A percentile compares a stretch with the other conserved stretches of the same genome.
Evolutionary conservation across 441 rosid species (phyloP).

Genomic region (Brassica balearica): DNA sequence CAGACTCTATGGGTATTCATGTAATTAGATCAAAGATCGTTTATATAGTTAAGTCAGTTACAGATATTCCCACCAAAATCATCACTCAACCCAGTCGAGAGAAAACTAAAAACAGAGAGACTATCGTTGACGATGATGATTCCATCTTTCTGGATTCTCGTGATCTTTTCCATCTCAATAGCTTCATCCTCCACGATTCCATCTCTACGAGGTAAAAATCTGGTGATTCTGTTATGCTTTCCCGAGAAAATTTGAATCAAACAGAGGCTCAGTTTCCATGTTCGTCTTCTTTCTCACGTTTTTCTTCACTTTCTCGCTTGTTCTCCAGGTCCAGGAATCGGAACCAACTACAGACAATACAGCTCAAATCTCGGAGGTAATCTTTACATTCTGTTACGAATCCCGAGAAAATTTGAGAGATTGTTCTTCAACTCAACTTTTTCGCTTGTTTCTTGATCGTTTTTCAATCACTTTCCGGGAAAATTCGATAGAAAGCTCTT

Average conservation of each 20-base stretch:
- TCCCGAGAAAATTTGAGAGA: neutral
- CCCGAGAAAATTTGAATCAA: conserved; percentile 22
- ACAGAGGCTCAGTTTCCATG: conserved; percentile 15
- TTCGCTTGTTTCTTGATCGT: neutral
- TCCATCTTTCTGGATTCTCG: conserved; percentile 18
- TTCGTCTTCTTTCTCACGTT: conserved; percentile 17
- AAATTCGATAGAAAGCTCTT: neutral
- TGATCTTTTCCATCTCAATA: conserved; percentile 1
- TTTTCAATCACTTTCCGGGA: neutral
- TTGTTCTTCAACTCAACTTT: neutral
- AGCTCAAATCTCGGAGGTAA: conserved; percentile 35
- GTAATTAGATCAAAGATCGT: neutral
- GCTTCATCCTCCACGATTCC: conserved; percentile 22
- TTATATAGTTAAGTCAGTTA: neutral
- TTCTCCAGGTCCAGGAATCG: conserved; percentile 31
- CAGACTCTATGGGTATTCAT: neutral
- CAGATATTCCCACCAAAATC: conserved; percentile 35
- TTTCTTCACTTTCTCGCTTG: conserved; percentile 30
- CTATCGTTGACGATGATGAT: neutral
- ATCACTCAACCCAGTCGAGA: conserved; percentile 10
- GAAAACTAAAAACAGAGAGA: conserved; percentile 25
- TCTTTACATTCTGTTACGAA: neutral
- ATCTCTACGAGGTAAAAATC: conserved; percentile 21
- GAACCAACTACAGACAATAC: conserved; percentile 32
- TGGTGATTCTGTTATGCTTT: neutral